A percentile compares a stretch with the other conserved stretches of the same genome.
Conservation (phyloP, 495 filamentous ascomycete genomes). For the Lepraria neglecta region DNA sequence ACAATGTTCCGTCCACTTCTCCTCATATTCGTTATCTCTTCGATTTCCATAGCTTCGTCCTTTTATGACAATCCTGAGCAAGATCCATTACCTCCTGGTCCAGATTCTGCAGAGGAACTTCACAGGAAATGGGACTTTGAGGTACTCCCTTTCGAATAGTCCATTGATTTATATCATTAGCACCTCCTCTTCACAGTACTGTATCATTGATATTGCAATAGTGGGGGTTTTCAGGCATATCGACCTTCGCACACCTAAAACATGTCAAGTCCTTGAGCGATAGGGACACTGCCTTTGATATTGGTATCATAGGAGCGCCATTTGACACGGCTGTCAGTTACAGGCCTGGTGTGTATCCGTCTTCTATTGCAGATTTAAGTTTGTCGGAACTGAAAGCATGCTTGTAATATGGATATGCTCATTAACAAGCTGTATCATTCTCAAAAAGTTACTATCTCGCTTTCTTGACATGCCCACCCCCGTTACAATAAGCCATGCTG, state of each 20-base stretch:
- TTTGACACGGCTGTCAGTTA: constrained; percentile 82
- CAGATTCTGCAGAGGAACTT: constrained; percentile 34
- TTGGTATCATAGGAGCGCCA: constrained; percentile 73
- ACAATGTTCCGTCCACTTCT: constrained; percentile 8
- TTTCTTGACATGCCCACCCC: not conserved
- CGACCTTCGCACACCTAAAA: constrained; percentile 71
- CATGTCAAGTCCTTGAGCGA: constrained; percentile 68
- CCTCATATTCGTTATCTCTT: not conserved
- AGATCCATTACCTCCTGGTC: constrained; percentile 18
- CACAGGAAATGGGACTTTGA: constrained; percentile 51
- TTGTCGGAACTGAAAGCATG: not conserved
- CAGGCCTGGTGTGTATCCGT: constrained; percentile 53
- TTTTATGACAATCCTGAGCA: constrained; percentile 30
- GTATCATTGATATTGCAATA: constrained; percentile 30
- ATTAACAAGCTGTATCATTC: not conserved
- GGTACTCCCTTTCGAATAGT: constrained; percentile 28
- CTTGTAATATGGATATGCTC: not conserved
- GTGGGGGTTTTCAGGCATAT: constrained; percentile 74
- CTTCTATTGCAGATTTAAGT: not conserved
- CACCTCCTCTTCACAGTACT: not conserved
- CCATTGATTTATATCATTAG: not conserved
- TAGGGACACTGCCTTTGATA: constrained; percentile 62
- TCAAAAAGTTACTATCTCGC: not conserved
- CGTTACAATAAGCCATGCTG: too few relatives aligned
- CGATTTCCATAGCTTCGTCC: constrained; percentile 9